Evolutionary conservation across 805 yeast genomes (phyloP).

Genomic region (Candida takata): DNA sequence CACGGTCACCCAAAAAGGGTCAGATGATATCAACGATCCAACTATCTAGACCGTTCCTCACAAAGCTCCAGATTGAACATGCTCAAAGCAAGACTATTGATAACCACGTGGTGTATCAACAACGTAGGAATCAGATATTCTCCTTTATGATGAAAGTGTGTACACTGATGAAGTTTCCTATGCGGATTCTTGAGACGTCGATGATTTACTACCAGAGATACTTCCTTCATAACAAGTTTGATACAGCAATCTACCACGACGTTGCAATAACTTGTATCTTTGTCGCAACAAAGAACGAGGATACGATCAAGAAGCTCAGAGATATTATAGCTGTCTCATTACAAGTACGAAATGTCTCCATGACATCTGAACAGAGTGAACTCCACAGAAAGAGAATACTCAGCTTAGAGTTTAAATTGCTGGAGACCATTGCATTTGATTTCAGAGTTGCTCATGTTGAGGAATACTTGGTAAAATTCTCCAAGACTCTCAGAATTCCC

Average conservation of each 20-base stretch:
- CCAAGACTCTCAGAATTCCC: constrained; percentile 41
- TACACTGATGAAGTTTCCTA: constrained; percentile 54
- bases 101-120: constrained; percentile 42
- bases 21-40: constrained; percentile 26
- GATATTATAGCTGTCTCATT: constrained; percentile 46
- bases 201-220: constrained; percentile 69
- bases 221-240: constrained; percentile 57
- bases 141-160: constrained; percentile 48
- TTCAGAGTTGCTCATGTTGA: constrained; percentile 66
- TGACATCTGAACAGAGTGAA: constrained; percentile 35
- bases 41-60: constrained; percentile 56
- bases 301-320: constrained; percentile 68
- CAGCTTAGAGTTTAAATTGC: constrained; percentile 58
- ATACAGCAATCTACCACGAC: constrained; percentile 45
- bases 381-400: constrained; percentile 50
- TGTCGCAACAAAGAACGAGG: constrained; percentile 73
- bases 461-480: constrained; percentile 54
- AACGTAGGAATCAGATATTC: constrained; percentile 46
- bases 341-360: constrained; percentile 24
- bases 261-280: constrained; percentile 66
- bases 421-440: constrained; percentile 77
- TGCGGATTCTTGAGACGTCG: constrained; percentile 61
- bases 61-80: constrained; percentile 43
- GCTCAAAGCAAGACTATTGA: constrained; percentile 47
- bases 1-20: constrained; percentile 3